A percentile compares a stretch with the other conserved stretches of the same genome.
Evolutionary conservation across 2,329 filamentous ascomycete genomes (phyloP).

Genomic region (Penicillium sp.): DNA sequence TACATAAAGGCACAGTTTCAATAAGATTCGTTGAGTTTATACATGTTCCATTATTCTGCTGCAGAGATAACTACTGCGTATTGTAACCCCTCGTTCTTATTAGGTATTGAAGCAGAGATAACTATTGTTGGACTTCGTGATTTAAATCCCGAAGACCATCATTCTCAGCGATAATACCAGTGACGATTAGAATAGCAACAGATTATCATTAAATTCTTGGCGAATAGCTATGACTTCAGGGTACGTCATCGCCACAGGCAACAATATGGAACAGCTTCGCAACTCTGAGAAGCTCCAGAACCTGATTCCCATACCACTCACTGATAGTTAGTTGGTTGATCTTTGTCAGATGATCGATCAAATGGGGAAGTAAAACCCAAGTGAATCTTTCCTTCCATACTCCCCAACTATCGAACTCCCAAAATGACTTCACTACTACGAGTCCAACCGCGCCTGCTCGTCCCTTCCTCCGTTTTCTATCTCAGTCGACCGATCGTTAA

Average conservation of each 20-base stretch:
- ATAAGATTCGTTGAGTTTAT: too few relatives aligned
- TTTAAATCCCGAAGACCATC: background rate
- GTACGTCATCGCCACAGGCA: slow-evolving; percentile 9
- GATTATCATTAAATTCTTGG: slow-evolving; percentile 2
- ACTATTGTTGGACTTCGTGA: background rate
- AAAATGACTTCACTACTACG: slow-evolving; percentile 4
- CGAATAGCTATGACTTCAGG: slow-evolving; percentile 8
- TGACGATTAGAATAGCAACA: background rate
- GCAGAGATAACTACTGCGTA: too few relatives aligned
- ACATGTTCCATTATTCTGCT: too few relatives aligned
- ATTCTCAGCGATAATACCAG: background rate
- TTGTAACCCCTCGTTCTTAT: too few relatives aligned
- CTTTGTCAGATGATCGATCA: background rate
- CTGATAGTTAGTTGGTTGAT: background rate
- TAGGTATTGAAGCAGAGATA: background rate
- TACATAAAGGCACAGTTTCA: too few relatives aligned
- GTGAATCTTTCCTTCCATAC: background rate
- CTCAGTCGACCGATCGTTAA: background rate
- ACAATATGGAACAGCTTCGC: background rate
- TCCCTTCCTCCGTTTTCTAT: background rate
- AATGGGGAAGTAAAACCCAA: background rate
- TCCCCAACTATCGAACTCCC: background rate
- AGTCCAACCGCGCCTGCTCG: background rate
- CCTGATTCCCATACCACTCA: slow-evolving; percentile 2
- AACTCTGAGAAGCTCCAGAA: background rate